Evolutionary conservation across 495 filamentous ascomycete species (phyloP), one percentile per base, ranked within the genome.

Genomic region (Penicillium dipodomyicola): DNA sequence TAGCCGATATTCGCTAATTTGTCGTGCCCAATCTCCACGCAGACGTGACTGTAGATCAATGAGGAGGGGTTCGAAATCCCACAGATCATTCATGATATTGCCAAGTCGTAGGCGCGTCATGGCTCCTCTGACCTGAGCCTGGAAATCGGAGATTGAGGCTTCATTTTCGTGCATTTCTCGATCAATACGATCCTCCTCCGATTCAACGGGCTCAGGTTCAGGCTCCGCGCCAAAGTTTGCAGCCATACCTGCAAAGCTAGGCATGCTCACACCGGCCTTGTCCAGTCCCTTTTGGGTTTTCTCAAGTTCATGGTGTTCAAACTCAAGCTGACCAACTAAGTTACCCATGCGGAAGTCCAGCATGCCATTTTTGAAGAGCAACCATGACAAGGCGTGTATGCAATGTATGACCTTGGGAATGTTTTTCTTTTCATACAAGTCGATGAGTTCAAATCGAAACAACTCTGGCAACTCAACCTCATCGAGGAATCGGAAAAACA

Each of bases 381-480:
- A 77, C 90, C 93, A 99, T 62, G 92, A 96, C 14, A 97, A 74
- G 2, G 95, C 95, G 68, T 99, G 95, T 56, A 99, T 92, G 71
- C 95, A 97, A 73, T 99, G 94, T 58, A 99, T 97, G 64, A 97
- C 95, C 72, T 96, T 99, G 0, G 95, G 95, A 6, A 97, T 92
- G 64, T 99, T 99, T 72, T 99, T 99, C 77, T 97, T 99, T 70
- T 99, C 96, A 77, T 99, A 99, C 33, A 99, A 74, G 67, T 99
- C 95, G 37, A 96, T 96, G 9, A 97, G 81, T 72, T 99, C 95
- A 72, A 99, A 99, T 58, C 92, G 84, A 71, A 99, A 99, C n/a
- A 99, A 82, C 56, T 99, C 95, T 1, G 95, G 95, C 9, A 99
- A 75, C 63, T 96, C 89, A n/a, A 96, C 82, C 58, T 97, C 89